Evolutionary conservation across 225 moss, liverwort and hornwort species (phyloP).

Genomic region (Straminergon stramineum): DNA sequence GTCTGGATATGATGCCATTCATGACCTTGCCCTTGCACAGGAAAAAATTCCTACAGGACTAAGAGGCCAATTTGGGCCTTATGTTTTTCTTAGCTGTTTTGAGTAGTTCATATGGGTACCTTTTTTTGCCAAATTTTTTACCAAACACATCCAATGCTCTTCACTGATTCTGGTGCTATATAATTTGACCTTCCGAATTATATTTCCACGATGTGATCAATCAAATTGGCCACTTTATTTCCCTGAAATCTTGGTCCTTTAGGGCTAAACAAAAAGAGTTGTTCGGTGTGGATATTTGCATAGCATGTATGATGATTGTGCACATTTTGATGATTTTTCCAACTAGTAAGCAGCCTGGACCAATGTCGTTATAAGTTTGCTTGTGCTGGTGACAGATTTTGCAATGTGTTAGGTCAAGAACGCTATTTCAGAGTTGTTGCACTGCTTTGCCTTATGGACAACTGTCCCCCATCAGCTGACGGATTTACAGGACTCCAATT

Average conservation of each 20-base stretch:
- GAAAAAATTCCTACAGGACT: not conserved
- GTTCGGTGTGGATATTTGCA: not conserved
- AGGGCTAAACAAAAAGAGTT: not conserved
- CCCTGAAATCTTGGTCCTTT: not conserved
- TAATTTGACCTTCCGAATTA: not conserved
- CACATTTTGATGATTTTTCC: not conserved
- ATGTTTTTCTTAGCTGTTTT: not conserved
- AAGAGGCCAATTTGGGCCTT: not conserved
- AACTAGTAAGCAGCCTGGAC: not conserved
- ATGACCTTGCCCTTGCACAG: not conserved
- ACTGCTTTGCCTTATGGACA: not conserved
- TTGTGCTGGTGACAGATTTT: conserved; percentile 6
- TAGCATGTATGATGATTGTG: not conserved
- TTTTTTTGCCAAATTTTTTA: not conserved
- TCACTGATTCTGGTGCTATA: not conserved
- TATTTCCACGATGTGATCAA: not conserved
- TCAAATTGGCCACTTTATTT: not conserved
- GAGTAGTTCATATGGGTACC: not conserved
- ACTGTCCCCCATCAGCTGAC: conserved; percentile 11
- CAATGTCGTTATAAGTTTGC: not conserved
- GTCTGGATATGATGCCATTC: not conserved
- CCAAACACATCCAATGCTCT: not conserved
- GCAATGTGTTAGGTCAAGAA: not conserved
- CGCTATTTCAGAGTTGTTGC: conserved; percentile 1
- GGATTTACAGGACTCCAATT: conserved; percentile 30